Conservation (phyloP, 2,329 filamentous ascomycete species). For the Fusarium siculi region DNA sequence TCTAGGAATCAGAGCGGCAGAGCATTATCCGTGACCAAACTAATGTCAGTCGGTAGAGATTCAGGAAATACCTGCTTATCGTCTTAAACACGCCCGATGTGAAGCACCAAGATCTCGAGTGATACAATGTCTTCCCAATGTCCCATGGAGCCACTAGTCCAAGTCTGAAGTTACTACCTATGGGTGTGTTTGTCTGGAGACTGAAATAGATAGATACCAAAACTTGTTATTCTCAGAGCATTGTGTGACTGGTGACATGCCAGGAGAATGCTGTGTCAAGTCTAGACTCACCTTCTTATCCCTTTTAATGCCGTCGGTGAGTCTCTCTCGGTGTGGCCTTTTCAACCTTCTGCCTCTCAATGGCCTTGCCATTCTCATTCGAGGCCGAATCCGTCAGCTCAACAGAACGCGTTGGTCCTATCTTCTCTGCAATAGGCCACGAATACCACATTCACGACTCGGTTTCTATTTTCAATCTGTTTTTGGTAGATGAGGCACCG, state of each 20-base stretch:
- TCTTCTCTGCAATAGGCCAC: background rate
- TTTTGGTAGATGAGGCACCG: background rate
- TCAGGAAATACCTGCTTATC: background rate
- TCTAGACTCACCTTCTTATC: conserved; percentile 24
- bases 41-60: background rate
- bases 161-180: background rate
- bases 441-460: too few relatives aligned
- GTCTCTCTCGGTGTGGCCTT: background rate
- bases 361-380: background rate
- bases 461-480: background rate
- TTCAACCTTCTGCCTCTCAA: background rate
- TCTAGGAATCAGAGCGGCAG: background rate
- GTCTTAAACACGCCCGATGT: background rate
- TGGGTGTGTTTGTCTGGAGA: background rate
- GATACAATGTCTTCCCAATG: background rate
- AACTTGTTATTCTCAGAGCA: background rate
- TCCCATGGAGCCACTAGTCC: background rate
- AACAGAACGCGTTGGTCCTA: background rate
- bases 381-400: background rate
- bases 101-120: background rate
- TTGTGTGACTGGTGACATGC: background rate
- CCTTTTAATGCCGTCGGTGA: conserved; percentile 22
- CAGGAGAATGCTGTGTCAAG: conserved; percentile 26
- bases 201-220: background rate
- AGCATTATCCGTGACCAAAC: background rate